A percentile compares a stretch with the other conserved stretches of the same genome.
phyloP scores from a whole-genome alignment of 495 filamentous ascomycete genomes.

The Oleoguttula mirabilis region DNA sequence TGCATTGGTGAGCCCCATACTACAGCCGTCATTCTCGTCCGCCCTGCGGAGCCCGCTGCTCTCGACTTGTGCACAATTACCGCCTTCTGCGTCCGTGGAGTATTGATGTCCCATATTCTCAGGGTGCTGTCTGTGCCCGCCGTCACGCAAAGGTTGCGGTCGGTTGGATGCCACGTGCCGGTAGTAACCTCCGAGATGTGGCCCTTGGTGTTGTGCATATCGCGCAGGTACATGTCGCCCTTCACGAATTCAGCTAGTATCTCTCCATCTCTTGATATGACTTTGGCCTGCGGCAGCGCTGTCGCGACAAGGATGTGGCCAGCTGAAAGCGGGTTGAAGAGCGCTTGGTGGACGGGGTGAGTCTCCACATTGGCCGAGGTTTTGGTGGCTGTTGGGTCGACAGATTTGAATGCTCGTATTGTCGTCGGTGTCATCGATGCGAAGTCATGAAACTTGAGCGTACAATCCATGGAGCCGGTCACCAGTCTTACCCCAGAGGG shows the following conservation, averaged over 20 bases:
- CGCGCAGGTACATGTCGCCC: conserved; percentile 94
- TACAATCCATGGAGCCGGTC: conserved; percentile 82
- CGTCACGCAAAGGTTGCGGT: conserved; percentile 72
- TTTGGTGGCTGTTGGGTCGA: conserved; percentile 75
- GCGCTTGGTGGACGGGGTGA: conserved; percentile 72
- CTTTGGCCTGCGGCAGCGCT: conserved; percentile 76
- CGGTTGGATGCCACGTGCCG: conserved; percentile 77
- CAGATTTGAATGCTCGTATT: conserved; percentile 77
- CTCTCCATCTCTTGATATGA: conserved; percentile 81
- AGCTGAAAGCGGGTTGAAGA: conserved; percentile 75
- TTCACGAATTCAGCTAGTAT: conserved; percentile 77
- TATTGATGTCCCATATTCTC: conserved; percentile 91
- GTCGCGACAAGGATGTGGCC: conserved; percentile 74
- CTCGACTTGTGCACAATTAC: conserved; percentile 91
- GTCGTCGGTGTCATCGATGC: conserved; percentile 91
- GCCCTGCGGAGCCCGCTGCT: conserved; percentile 70
- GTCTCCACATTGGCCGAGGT: conserved; percentile 62
- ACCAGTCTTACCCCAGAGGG: conserved; percentile 73
- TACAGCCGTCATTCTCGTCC: conserved; percentile 86
- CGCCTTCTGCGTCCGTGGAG: conserved; percentile 74
- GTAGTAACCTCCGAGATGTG: conserved; percentile 82
- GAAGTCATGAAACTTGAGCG: conserved; percentile 87
- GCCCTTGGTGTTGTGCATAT: conserved; percentile 93
- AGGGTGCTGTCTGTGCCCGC: conserved; percentile 88
- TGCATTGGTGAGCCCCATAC: conserved; percentile 71